Conservation (phyloP, 352 stramenopile genomes). For the Pythium aristosporum region DNA sequence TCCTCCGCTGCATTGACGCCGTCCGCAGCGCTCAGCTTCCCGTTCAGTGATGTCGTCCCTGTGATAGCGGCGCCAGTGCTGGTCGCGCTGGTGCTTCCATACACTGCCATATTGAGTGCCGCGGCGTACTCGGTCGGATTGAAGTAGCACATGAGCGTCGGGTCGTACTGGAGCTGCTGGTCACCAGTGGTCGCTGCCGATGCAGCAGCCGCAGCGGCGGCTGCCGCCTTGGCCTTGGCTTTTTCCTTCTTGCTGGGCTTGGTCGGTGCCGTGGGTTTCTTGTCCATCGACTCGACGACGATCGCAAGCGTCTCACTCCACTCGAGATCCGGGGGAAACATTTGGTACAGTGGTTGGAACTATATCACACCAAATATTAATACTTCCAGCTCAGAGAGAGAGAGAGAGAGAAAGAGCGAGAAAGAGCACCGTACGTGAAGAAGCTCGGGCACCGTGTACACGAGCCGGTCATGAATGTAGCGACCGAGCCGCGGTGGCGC, state of each 20-base stretch:
- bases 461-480: conserved; percentile 46
- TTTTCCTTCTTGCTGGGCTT: conserved; percentile 32
- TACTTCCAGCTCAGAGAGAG: neutral
- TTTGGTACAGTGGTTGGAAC: conserved; percentile 73
- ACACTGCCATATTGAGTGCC: conserved; percentile 48
- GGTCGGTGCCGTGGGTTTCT: conserved; percentile 41
- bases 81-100: conserved; percentile 25
- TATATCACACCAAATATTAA: conserved; percentile 17
- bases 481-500: conserved; percentile 28
- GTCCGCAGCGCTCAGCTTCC: conserved; percentile 17
- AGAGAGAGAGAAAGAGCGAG: neutral
- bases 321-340: conserved; percentile 61
- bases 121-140: conserved; percentile 75
- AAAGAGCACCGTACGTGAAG: conserved; percentile 20
- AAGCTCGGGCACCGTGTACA: conserved; percentile 68
- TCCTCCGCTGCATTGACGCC: conserved; percentile 63
- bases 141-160: conserved; percentile 74
- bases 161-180: conserved; percentile 60
- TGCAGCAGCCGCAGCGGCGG: conserved; percentile 18
- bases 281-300: conserved; percentile 38
- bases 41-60: conserved; percentile 8
- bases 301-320: conserved; percentile 64
- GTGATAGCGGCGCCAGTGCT: conserved; percentile 4
- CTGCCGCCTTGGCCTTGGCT: conserved; percentile 40
- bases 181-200: conserved; percentile 10